Percentiles rank a stretch among this genome's conserved stretches.
phyloP scores from a whole-genome alignment of 139 green algal species.

The Closterium sp. region DNA sequence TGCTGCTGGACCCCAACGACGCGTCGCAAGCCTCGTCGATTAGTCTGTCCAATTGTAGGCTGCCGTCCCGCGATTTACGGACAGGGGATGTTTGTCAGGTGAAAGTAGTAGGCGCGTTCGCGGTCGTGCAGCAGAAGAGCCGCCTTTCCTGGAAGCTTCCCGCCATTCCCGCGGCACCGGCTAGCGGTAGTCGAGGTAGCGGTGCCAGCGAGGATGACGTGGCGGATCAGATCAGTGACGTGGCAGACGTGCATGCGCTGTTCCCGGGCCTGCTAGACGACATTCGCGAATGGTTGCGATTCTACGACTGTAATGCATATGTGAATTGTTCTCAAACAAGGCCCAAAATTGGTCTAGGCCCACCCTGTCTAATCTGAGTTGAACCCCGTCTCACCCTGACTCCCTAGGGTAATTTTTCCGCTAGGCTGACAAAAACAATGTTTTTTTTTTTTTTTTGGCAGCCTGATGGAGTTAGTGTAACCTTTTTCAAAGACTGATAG shows the following conservation, averaged over 20 bases:
- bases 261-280: not conserved
- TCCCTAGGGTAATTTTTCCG: too few species aligned
- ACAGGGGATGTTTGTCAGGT: constrained; percentile 24
- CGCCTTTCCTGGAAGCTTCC: constrained; percentile 13
- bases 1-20: not conserved
- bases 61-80: not conserved
- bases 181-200: not conserved
- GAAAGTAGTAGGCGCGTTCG: constrained; percentile 9
- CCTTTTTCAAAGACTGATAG: too few species aligned
- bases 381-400: too few species aligned
- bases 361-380: too few species aligned
- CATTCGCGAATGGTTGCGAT: constrained; percentile 23
- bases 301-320: not conserved
- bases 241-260: not conserved
- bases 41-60: not conserved
- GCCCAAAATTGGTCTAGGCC: too few species aligned
- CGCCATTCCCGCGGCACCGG: not conserved
- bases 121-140: not conserved
- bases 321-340: too few species aligned
- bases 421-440: too few species aligned
- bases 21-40: not conserved
- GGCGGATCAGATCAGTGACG: not conserved
- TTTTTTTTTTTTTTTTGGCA: too few species aligned
- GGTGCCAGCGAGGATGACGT: constrained; percentile 1
- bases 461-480: too few species aligned